A percentile compares a stretch with the other conserved stretches of the same genome.
Evolutionary conservation across 2,329 filamentous ascomycete species (phyloP).

Genomic region (Pyrenophora seminiperda): DNA sequence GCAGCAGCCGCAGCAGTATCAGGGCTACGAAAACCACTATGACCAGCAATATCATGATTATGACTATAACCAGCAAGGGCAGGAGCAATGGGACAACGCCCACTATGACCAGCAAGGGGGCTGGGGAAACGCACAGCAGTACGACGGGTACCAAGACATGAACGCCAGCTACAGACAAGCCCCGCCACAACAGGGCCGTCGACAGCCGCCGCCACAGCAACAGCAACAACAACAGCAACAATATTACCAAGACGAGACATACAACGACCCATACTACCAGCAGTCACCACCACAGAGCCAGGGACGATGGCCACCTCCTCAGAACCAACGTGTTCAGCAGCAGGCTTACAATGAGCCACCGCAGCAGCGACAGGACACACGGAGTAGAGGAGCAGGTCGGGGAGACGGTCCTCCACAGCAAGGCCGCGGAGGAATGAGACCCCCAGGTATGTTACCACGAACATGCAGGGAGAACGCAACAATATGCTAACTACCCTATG

Average conservation of each 20-base stretch:
- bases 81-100: slow-evolving; percentile 44
- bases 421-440: slow-evolving; percentile 32
- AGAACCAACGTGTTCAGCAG: slow-evolving; percentile 32
- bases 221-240: slow-evolving; percentile 32
- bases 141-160: slow-evolving; percentile 31
- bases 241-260: slow-evolving; percentile 35
- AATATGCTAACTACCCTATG: slow-evolving; percentile 12
- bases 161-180: slow-evolving; percentile 28
- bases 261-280: slow-evolving; percentile 34
- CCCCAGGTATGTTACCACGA: slow-evolving; percentile 32
- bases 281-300: slow-evolving; percentile 32
- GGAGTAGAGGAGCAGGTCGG: slow-evolving; percentile 31
- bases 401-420: slow-evolving; percentile 32
- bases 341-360: slow-evolving; percentile 30
- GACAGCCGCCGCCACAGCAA: slow-evolving; percentile 26
- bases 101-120: slow-evolving; percentile 42
- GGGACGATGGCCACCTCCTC: slow-evolving; percentile 23
- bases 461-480: not conserved
- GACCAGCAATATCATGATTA: slow-evolving; percentile 42
- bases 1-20: slow-evolving; percentile 35
- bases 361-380: slow-evolving; percentile 35
- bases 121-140: slow-evolving; percentile 35
- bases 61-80: slow-evolving; percentile 41
- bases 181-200: slow-evolving; percentile 20
- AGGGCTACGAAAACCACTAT: slow-evolving; percentile 36